These are phyloP conservation scores for Talaromyces piceae DNA, from an alignment of 2,329 filamentous ascomycete species.

Conservation along the genomic window DNA sequence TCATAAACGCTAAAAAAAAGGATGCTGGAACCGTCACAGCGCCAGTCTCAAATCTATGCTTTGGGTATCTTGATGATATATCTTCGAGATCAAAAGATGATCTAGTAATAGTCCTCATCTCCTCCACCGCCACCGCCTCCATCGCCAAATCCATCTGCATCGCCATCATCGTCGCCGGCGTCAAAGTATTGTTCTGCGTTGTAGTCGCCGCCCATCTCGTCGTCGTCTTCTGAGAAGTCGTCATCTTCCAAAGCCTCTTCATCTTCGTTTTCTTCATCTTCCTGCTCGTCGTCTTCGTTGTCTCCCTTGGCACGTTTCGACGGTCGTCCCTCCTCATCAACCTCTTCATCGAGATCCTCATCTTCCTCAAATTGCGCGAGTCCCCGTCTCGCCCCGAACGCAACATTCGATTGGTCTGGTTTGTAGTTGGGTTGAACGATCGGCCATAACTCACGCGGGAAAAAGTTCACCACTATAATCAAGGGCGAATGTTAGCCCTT, in stretches of 20 bases:
- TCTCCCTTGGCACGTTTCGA: slow-evolving; percentile 27
- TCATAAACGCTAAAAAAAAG: background rate
- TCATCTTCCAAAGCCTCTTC: slow-evolving; percentile 51
- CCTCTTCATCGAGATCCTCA: slow-evolving; percentile 31
- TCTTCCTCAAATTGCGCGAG: slow-evolving; percentile 41
- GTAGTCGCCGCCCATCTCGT: slow-evolving; percentile 54
- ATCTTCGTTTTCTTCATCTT: slow-evolving; percentile 34
- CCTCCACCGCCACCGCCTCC: slow-evolving; percentile 48
- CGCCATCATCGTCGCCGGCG: slow-evolving; percentile 48
- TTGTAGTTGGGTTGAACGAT: slow-evolving; percentile 44
- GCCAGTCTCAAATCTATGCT: background rate
- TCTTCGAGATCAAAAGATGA: slow-evolving; percentile 16
- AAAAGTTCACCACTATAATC: slow-evolving; percentile 46
- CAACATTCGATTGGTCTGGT: slow-evolving; percentile 25
- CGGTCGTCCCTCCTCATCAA: slow-evolving; percentile 19
- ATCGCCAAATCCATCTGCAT: slow-evolving; percentile 50
- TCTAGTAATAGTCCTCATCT: slow-evolving; percentile 36
- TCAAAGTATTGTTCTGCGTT: slow-evolving; percentile 60
- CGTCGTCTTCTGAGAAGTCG: slow-evolving; percentile 54
- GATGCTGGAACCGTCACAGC: background rate
- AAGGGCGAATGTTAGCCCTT: background rate
- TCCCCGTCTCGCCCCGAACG: slow-evolving; percentile 19
- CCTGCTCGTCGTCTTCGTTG: slow-evolving; percentile 23
- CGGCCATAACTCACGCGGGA: slow-evolving; percentile 51
- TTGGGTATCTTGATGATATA: slow-evolving; percentile 9